Base-by-base conservation (phyloP, 768 basidiomycete species). In the Sporobolomyces pararoseus region DNA sequence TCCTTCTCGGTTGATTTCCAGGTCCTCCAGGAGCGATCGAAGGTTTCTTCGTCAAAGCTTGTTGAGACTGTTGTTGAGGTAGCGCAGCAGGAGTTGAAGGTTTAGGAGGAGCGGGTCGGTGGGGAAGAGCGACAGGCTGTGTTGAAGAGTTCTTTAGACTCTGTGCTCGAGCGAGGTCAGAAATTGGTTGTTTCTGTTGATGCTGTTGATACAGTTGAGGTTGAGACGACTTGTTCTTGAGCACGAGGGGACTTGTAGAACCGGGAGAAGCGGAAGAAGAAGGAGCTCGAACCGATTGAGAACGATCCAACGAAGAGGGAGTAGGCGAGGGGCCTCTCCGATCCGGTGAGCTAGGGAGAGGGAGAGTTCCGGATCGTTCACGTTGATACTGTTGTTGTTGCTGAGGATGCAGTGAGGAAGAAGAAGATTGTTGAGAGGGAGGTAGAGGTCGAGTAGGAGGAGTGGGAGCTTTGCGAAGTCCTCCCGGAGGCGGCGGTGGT, bases 1-100 rank as follows among this genome's bases (percentile, higher is more conserved):
- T 88, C 83, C 92, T 92, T 80, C 93, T 80, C 70, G 94, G 82
- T 17, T 91, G 90, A 0, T 91, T 85, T n/a, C 86, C 87, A 2
- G 86, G 81, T 23, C 81, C 78, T 23, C 75, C 61, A 27, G 55
- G 55, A 1, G 39, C 39, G 16, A 34, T 6, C 44, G 64, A 65
- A 12, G 69, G 69, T 37, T 65, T 65, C 64, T 62, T 70, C 3
- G 31, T 50, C 58, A 59, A 59, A 27, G 6, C 9, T 12, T 44
- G 25, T n/a, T 58, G 54, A 55, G 49, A 63, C 47, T 29, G 47
- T 21, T n/a, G 29, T 10, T 13, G 63, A 17, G 44, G 27, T 23
- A 34, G 29, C 3, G 31, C 25, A 7, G 25, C 27, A 5, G 44
- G 58, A 29, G 58, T 7, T 19, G 55, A 10, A 44, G 73, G 59